A percentile compares a stretch with the other conserved stretches of the same genome.
These are phyloP conservation scores for Cryphonectria radicalis DNA, from an alignment of 2,329 filamentous ascomycete species.

Conservation along the genomic window DNA sequence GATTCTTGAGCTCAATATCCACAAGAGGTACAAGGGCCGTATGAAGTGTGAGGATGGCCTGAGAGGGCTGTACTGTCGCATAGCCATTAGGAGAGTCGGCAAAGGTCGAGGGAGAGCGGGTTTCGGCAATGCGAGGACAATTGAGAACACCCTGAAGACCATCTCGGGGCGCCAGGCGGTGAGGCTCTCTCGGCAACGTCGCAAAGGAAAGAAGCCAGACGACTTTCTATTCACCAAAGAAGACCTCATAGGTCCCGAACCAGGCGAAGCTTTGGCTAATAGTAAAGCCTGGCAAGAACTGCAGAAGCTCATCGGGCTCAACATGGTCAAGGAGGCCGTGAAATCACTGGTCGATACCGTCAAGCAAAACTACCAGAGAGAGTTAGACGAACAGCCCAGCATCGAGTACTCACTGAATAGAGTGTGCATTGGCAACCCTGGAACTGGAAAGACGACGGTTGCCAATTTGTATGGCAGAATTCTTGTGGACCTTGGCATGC, in stretches of 20 bases:
- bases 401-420: conserved; percentile 68
- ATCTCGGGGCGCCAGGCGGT: conserved; percentile 64
- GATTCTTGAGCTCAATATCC: conserved; percentile 62
- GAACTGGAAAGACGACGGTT: conserved; percentile 77
- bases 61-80: conserved; percentile 65
- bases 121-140: conserved; percentile 73
- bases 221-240: conserved; percentile 65
- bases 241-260: conserved; percentile 74
- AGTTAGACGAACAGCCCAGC: conserved; percentile 62
- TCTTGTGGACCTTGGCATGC: conserved; percentile 66
- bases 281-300: conserved; percentile 63
- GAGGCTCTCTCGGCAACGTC: conserved; percentile 55
- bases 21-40: conserved; percentile 53
- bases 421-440: conserved; percentile 72
- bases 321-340: conserved; percentile 65
- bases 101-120: conserved; percentile 65
- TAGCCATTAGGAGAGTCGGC: conserved; percentile 65
- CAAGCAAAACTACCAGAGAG: conserved; percentile 66
- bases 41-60: conserved; percentile 66
- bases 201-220: conserved; percentile 48
- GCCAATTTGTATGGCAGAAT: conserved; percentile 74
- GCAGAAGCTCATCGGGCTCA: conserved; percentile 61
- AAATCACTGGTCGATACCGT: conserved; percentile 63
- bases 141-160: conserved; percentile 63
- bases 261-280: conserved; percentile 53